Evolutionary conservation across 495 filamentous ascomycete genomes (phyloP), one percentile per base, ranked within the genome.

Genomic region (Glonium stellatum): DNA sequence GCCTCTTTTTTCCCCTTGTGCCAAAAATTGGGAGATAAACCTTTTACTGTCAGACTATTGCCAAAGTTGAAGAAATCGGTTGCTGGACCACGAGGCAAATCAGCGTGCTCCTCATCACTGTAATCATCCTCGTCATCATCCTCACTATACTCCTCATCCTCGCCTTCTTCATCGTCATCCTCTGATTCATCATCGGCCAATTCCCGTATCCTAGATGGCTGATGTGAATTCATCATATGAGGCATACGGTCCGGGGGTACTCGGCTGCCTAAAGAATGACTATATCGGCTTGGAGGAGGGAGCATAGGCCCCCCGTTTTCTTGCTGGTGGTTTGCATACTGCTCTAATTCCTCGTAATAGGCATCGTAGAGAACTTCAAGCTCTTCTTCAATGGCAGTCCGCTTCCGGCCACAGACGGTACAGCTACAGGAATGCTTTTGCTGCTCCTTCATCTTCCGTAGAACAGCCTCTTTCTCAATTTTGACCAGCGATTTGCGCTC

Each of bases 361-460:
- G 93, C 93, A 76, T 99, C 95, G 71, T 99, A 99, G 13, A 99
- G 80, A n/a, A 95, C 91, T 71, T 99, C 93, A 12, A 99, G 77
- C 72, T 99, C 95, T 73, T 99, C 93, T 73, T 99, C 93, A 67
- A 99, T 99, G 9, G 93, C 93, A 8, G 88, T 96, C 48, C 93
- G 84, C 74, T 97, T 99, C 63, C 93, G 83, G 53, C 93, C 93
- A 76, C 93, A 99, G 41, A 97, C 92, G 5, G 89, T 95, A 68
- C 93, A 99, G 69, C 91, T 96, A 75, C 93, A 99, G 3, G 93
- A 97, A 70, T 97, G 93, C 73, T 97, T 97, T 72, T 99, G 93
- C 74, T 99, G 93, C 72, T 99, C 95, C 76, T 99, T 98, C 93
- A 99, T 99, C 76, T 99, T 99, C 65, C 88, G 88, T 54, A 99